Conservation (phyloP, 345 rosid genomes). For the Kernera saxatilis region DNA sequence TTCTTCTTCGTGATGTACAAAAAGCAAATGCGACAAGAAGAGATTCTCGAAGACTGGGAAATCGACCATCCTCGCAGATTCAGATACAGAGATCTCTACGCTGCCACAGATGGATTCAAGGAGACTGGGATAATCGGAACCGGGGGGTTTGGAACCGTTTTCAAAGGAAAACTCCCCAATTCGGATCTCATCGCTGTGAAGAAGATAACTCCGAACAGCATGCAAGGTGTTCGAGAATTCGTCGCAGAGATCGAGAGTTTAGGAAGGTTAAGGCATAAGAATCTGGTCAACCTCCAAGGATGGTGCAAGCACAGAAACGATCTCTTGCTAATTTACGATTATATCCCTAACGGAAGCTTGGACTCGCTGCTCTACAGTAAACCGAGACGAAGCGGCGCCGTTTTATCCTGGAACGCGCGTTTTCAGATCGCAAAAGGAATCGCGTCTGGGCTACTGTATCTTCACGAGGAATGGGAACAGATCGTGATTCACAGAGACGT, state of each 20-base stretch:
- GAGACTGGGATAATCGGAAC: slow-evolving; percentile 44
- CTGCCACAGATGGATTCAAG: slow-evolving; percentile 49
- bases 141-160: slow-evolving; percentile 60
- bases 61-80: slow-evolving; percentile 58
- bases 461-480: slow-evolving; percentile 65
- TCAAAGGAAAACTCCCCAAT: slow-evolving; percentile 24
- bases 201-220: slow-evolving; percentile 42
- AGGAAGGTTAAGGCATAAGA: slow-evolving; percentile 50
- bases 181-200: slow-evolving; percentile 42
- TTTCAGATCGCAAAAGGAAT: slow-evolving; percentile 43
- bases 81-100: slow-evolving; percentile 42
- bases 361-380: slow-evolving; percentile 33
- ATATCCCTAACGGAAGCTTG: slow-evolving; percentile 52
- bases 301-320: slow-evolving; percentile 53
- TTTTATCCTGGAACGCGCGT: slow-evolving; percentile 45
- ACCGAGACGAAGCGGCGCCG: slow-evolving; percentile 7
- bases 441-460: slow-evolving; percentile 48
- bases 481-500: slow-evolving; percentile 38
- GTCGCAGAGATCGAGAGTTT: slow-evolving; percentile 57
- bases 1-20: slow-evolving; percentile 22
- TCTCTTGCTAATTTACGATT: slow-evolving; percentile 51
- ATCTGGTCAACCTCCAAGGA: slow-evolving; percentile 60
- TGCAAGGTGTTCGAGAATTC: slow-evolving; percentile 57
- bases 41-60: slow-evolving; percentile 59
- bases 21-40: slow-evolving; percentile 37